phyloP scores from a whole-genome alignment of 768 basidiomycete genomes.

The Russula griseocarnosa region DNA sequence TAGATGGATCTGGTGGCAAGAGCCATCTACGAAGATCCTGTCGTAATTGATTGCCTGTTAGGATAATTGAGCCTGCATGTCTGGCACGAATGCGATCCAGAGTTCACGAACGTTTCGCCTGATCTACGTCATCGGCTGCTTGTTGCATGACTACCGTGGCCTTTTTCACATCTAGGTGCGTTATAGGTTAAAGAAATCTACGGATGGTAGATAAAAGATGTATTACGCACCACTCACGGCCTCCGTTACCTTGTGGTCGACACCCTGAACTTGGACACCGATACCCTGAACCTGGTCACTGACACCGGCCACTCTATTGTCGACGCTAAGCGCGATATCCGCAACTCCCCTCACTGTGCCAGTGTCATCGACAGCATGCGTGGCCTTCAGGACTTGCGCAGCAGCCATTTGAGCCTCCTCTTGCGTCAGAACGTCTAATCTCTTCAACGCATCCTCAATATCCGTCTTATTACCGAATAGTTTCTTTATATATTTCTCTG shows the following conservation, averaged over 20 bases:
- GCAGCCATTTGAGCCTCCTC: background rate
- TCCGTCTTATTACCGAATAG: background rate
- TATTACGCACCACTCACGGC: too few species aligned
- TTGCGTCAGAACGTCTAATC: background rate
- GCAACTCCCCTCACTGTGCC: background rate
- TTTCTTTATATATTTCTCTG: background rate
- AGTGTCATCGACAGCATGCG: background rate
- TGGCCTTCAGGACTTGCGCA: background rate
- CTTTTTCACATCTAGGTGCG: too few species aligned
- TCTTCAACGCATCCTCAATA: background rate
- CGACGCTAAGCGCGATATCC: background rate
- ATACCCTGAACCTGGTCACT: background rate
- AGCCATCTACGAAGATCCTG: background rate
- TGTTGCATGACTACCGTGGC: background rate
- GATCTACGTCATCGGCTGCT: background rate
- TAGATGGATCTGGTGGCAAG: slow-evolving; percentile 10
- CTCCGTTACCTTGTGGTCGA: background rate
- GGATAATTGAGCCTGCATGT: background rate
- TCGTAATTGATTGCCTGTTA: background rate
- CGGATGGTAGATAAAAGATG: too few species aligned
- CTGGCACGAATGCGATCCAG: too few species aligned
- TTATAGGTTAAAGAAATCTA: too few species aligned
- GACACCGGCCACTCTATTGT: background rate
- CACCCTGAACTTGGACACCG: background rate
- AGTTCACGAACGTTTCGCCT: background rate